These are phyloP conservation scores for Solanum medicagineum DNA, from an alignment of 257 asterid genomes.

Conservation along the genomic window DNA sequence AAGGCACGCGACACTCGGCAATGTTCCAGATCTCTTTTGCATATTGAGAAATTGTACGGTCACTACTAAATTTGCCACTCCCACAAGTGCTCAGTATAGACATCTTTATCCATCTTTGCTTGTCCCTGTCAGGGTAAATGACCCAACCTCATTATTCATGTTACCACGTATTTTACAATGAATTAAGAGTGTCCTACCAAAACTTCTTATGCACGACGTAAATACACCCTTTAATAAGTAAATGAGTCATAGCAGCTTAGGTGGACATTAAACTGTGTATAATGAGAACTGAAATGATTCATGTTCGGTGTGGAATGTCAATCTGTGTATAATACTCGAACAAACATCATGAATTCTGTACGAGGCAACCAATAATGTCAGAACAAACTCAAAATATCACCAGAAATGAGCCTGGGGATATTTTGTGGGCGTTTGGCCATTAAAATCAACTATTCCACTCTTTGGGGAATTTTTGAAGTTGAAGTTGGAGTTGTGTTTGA, in stretches of 20 bases:
- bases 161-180: not conserved
- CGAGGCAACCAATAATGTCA: not conserved
- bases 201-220: not conserved
- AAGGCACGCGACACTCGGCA: slow-evolving; percentile 44
- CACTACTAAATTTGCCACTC: slow-evolving; percentile 93
- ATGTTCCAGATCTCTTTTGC: slow-evolving; percentile 88
- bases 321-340: not conserved
- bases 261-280: not conserved
- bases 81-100: slow-evolving; percentile 96
- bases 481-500: no score
- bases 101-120: slow-evolving; percentile 86
- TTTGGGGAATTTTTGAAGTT: no score
- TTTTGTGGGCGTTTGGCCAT: not conserved
- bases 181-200: not conserved
- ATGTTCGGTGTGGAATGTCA: not conserved
- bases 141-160: not conserved
- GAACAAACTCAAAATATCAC: not conserved
- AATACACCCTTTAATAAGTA: not conserved
- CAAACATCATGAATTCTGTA: not conserved
- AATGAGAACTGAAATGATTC: not conserved
- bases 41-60: slow-evolving; percentile 83
- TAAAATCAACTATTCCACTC: no score
- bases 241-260: not conserved
- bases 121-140: slow-evolving; percentile 54
- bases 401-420: not conserved